Evolutionary conservation across 1,284 basidiomycete genomes (phyloP).

Genomic region (Trametes hirsuta): DNA sequence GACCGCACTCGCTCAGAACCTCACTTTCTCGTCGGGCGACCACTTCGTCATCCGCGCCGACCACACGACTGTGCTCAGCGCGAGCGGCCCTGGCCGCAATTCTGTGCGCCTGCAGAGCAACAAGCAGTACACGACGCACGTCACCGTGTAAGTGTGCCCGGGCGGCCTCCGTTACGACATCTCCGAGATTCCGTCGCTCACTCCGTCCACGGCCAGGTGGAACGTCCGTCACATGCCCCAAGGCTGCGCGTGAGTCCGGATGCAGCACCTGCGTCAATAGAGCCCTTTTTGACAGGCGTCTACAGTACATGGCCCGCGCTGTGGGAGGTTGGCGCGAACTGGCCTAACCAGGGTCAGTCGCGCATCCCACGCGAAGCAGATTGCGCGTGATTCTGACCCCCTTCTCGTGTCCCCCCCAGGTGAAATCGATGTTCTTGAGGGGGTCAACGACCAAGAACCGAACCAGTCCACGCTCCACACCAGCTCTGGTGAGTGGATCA

Average conservation of each 20-base stretch:
- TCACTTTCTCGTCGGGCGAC: conserved; percentile 32
- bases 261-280: not conserved
- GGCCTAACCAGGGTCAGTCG: conserved; percentile 35
- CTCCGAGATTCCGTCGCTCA: not conserved
- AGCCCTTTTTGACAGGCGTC: conserved; percentile 6
- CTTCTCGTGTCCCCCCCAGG: conserved; percentile 38
- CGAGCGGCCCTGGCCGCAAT: conserved; percentile 56
- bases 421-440: conserved; percentile 74
- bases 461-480: conserved; percentile 72
- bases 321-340: conserved; percentile 40
- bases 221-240: conserved; percentile 60
- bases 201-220: conserved; percentile 41
- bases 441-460: conserved; percentile 58
- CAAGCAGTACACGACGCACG: conserved; percentile 53
- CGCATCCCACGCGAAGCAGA: conserved; percentile 17
- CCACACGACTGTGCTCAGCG: conserved; percentile 45
- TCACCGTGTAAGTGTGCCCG: conserved; percentile 53
- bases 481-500: conserved; percentile 37
- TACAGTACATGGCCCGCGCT: conserved; percentile 43
- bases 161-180: not conserved
- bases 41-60: conserved; percentile 52
- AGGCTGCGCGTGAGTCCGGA: conserved; percentile 61
- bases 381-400: not conserved
- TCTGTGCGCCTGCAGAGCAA: conserved; percentile 60
- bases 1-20: conserved; percentile 36